A percentile compares a stretch with the other conserved stretches of the same genome.
Evolutionary conservation across 257 asterid species (phyloP).

Genomic region (Henckelia pumila): DNA sequence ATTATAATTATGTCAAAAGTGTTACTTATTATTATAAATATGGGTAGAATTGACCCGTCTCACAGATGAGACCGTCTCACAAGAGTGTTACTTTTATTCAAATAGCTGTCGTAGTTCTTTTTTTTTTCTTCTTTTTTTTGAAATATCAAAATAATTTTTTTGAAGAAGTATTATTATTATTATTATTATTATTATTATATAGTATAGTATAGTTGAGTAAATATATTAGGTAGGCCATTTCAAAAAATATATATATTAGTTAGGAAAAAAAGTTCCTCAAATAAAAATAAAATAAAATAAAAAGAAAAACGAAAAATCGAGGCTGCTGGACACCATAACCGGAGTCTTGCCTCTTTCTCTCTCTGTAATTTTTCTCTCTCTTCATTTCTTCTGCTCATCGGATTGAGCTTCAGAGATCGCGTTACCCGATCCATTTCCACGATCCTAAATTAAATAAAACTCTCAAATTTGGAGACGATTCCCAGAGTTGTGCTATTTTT

Average conservation of each 20-base stretch:
- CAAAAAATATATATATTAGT: no score
- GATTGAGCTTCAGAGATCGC: conserved; percentile 60
- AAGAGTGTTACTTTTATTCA: no score
- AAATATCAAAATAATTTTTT: no score
- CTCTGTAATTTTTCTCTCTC: conserved; percentile 30
- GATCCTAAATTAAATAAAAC: conserved; percentile 31
- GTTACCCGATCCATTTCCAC: conserved; percentile 52
- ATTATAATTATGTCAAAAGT: no score
- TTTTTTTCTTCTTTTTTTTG: no score
- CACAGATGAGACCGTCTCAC: no score
- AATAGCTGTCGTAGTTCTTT: conserved; percentile 15
- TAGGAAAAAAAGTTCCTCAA: no score
- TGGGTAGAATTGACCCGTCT: no score
- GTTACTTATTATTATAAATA: no score
- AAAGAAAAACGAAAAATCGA: conserved; percentile 34
- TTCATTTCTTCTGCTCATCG: conserved; percentile 43
- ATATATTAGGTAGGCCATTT: no score
- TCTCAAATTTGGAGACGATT: conserved; percentile 21
- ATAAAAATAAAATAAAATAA: neutral
- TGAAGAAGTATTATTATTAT: no score
- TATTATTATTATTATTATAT: neutral
- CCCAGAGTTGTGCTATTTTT: conserved; percentile 3
- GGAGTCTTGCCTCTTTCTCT: conserved; percentile 32
- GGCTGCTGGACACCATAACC: conserved; percentile 63
- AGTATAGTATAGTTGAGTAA: neutral